Base-by-base conservation (phyloP, 208 protist species). In the Leptomonas seymouri region DNA sequence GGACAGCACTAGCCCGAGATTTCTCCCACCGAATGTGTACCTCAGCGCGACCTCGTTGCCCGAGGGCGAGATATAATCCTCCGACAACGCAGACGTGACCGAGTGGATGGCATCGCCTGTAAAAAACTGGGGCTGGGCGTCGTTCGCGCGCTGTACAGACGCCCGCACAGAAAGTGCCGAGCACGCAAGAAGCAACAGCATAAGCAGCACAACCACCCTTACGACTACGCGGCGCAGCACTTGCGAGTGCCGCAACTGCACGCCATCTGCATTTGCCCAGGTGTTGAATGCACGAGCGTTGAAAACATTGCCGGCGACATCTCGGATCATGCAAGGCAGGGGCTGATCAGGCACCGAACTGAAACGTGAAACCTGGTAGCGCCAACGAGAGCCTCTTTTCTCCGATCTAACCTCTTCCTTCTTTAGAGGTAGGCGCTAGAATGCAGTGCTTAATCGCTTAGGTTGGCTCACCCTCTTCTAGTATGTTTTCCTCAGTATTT, bases 1-100 rank as follows among this genome's bases (percentile, higher is more conserved):
- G 18, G 72, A 78, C 2, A 91, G 64, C 6, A 94, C 57, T 16
- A 94, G 67, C 14, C 78, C 54, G 60, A 90, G 76, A 34, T 60
- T 84, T 9, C 30, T 50, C 7, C 63, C 72, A 14, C 51, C 70
- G 44, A 87, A 76, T 12, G 67, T 80, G 71, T 82, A 78, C 34
- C 70, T 74, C 36, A 76, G 72, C 51, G 81, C 60, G 15, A 93
- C 25, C 14, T 76, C 64, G 23, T 20, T 44, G 27, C 60, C 60
- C 20, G 3, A 11, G 16, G 48, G 6, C n/a, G 39, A 48, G 39
- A 48, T 8, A 4, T 11, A 4, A 27, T 2, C 51, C 34, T 60
- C 20, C 5, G 16, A n/a, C 48, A n/a, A 12, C 48, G 21, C 7
- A 12, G 23, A n/a, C 30, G 48, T 12, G 30, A 21, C 16, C 4